Evolutionary conservation across 306 rosid species (phyloP).

Genomic region (Quillaja saponaria): DNA sequence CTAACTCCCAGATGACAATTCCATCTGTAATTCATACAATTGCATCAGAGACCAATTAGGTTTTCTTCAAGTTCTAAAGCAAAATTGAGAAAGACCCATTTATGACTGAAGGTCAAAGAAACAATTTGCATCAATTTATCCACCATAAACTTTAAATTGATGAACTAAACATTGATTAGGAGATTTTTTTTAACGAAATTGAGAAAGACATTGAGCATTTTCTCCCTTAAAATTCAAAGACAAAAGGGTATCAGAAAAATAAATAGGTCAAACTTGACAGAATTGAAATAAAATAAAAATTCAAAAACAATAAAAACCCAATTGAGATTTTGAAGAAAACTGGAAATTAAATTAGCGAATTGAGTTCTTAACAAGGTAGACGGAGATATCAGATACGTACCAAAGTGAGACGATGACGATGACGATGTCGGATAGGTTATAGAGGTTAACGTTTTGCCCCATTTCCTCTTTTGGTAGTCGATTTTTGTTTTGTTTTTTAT

Average conservation of each 20-base stretch:
- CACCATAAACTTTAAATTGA: slow-evolving; percentile 12
- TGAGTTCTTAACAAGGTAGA: not conserved
- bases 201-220: not conserved
- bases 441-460: slow-evolving; percentile 8
- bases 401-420: slow-evolving; percentile 6
- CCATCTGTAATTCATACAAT: slow-evolving; percentile 43
- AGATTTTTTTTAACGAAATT: slow-evolving; percentile 7
- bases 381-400: slow-evolving; percentile 16
- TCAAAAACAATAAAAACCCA: slow-evolving; percentile 15
- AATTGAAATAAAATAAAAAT: not conserved
- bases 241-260: not conserved
- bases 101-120: not conserved
- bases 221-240: slow-evolving; percentile 9
- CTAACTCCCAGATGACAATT: slow-evolving; percentile 40
- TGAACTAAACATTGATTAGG: slow-evolving; percentile 13
- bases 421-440: slow-evolving; percentile 3
- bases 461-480: not conserved
- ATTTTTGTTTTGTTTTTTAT: not conserved
- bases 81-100: slow-evolving; percentile 7
- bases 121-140: not conserved
- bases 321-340: slow-evolving; percentile 21
- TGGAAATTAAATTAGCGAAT: slow-evolving; percentile 24
- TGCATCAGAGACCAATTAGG: slow-evolving; percentile 29
- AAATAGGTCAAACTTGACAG: not conserved
- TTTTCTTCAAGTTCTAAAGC: not conserved